Evolutionary conservation across 805 yeast genomes (phyloP).

Genomic region (Kregervanrija fluxuum): DNA sequence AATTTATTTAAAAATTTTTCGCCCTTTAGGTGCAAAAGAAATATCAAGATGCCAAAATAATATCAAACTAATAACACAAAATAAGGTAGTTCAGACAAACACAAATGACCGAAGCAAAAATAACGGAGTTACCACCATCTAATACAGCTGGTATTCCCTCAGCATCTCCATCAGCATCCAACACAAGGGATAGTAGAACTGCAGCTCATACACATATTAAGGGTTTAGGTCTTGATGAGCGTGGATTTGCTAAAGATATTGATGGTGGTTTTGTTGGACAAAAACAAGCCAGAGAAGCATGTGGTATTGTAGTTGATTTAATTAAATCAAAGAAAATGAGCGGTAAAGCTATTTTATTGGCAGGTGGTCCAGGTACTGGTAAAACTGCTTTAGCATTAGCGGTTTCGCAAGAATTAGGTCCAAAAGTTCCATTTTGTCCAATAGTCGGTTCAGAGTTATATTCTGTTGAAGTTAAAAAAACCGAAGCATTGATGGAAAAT

Average conservation of each 20-base stretch:
- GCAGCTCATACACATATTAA: conserved; percentile 98
- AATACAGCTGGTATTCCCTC: conserved; percentile 10
- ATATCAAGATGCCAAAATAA: too few species aligned
- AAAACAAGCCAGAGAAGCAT: conserved; percentile 88
- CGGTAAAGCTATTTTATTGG: conserved; percentile 90
- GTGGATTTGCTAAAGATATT: conserved; percentile 71
- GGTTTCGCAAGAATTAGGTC: conserved; percentile 60
- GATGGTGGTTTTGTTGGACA: conserved; percentile 98
- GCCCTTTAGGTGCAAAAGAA: too few species aligned
- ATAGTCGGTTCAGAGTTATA: conserved; percentile 92
- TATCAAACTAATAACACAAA: not conserved
- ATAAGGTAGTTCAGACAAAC: not conserved
- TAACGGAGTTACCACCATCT: not conserved
- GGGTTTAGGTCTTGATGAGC: conserved; percentile 94
- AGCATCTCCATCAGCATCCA: conserved; percentile 9
- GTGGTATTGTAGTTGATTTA: conserved; percentile 89
- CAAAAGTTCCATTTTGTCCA: conserved; percentile 90
- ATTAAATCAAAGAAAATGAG: conserved; percentile 92
- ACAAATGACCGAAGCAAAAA: conserved; percentile 1
- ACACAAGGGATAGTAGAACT: conserved; percentile 24
- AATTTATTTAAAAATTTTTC: too few species aligned
- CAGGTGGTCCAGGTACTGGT: conserved; percentile 99
- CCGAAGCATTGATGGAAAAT: conserved; percentile 94
- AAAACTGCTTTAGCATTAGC: conserved; percentile 99
- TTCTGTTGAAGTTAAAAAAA: conserved; percentile 86